Evolutionary conservation across 208 protist species (phyloP).

Genomic region (Acanthamoeba healyi): DNA sequence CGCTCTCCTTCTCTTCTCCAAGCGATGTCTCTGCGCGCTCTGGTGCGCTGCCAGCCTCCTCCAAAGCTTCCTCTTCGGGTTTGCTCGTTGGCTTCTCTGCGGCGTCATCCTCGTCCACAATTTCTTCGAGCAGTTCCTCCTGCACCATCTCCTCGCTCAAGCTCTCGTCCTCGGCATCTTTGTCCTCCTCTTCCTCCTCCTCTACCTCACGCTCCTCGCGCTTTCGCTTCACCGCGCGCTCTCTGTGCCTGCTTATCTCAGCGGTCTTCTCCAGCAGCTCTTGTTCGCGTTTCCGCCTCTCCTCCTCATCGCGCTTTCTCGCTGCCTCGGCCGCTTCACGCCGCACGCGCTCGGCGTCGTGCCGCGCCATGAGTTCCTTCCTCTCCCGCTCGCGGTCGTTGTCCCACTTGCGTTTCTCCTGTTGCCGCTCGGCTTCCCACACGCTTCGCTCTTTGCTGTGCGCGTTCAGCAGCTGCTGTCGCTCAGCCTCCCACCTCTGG

Average conservation of each 20-base stretch:
- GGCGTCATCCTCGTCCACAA: not conserved
- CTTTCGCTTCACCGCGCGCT: constrained; percentile 4
- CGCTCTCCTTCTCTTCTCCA: not conserved
- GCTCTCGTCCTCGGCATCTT: not conserved
- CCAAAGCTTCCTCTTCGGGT: not conserved
- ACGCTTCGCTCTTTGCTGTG: not conserved
- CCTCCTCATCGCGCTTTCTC: constrained; percentile 8
- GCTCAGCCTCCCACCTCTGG: not conserved
- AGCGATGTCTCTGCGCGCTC: too few relatives aligned
- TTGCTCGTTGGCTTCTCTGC: not conserved
- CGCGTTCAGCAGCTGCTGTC: not conserved
- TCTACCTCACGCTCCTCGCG: not conserved
- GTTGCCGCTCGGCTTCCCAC: not conserved
- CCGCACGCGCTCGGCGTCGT: not conserved
- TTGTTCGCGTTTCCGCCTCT: not conserved
- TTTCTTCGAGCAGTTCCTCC: not conserved
- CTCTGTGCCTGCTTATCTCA: not conserved
- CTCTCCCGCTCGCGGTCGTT: not conserved
- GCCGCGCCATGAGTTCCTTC: not conserved
- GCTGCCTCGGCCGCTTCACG: constrained; percentile 9
- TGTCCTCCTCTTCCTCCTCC: not conserved
- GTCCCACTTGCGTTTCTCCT: constrained; percentile 6
- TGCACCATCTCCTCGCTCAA: not conserved
- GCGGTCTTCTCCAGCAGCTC: not conserved
- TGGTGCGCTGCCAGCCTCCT: too few relatives aligned